Conservation (phyloP, 2,329 filamentous ascomycete species). For the Venturia nashicola region DNA sequence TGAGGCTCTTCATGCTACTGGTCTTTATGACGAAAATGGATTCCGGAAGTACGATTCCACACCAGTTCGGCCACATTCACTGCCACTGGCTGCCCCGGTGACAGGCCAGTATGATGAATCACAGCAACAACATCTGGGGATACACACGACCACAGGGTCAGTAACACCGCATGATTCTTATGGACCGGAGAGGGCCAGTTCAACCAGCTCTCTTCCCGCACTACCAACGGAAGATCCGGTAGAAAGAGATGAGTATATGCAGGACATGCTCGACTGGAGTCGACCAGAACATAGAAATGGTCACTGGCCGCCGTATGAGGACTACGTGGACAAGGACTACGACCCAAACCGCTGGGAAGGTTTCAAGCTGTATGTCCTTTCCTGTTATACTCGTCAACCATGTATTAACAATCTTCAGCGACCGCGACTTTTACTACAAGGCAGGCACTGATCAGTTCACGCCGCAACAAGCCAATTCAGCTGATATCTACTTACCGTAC, state of each 20-base stretch:
- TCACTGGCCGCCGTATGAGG: slow-evolving; percentile 34
- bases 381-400: background rate
- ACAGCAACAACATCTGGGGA: background rate
- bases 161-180: background rate
- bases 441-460: slow-evolving; percentile 11
- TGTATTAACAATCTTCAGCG: slow-evolving; percentile 15
- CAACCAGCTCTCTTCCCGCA: background rate
- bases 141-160: background rate
- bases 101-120: background rate
- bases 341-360: slow-evolving; percentile 37
- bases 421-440: slow-evolving; percentile 28
- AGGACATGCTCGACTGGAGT: slow-evolving; percentile 30
- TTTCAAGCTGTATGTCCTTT: slow-evolving; percentile 23
- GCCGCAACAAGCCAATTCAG: slow-evolving; percentile 28
- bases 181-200: background rate
- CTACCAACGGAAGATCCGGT: background rate
- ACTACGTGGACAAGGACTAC: slow-evolving; percentile 29
- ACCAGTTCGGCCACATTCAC: background rate
- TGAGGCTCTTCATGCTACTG: background rate
- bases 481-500: slow-evolving; percentile 52
- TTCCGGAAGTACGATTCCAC: background rate
- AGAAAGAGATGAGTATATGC: slow-evolving; percentile 22
- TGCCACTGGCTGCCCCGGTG: background rate
- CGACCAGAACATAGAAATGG: slow-evolving; percentile 20
- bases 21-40: slow-evolving; percentile 7